Base-by-base conservation (phyloP, 2,329 filamentous ascomycete genomes). In the Cercospora zeae-maydis region DNA sequence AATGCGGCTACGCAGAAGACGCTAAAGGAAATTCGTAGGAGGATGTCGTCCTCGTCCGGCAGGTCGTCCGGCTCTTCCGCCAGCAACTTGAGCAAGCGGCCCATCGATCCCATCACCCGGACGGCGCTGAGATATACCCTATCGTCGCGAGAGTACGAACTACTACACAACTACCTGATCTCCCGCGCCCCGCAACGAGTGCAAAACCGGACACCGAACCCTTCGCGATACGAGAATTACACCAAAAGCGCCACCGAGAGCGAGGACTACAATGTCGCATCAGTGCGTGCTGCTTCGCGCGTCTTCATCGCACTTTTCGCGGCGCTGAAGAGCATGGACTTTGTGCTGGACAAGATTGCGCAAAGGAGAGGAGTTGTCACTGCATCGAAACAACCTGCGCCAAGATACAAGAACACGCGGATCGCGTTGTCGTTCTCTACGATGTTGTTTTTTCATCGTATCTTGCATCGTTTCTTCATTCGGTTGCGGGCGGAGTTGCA, bases 401-500 rank as follows among this genome's bases (percentile, higher is more conserved):
- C 68, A 16, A 66, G 64, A 49, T 69, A 72, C 66, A 82, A 88
- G 0, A 89, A 90, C 24, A 80, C 95, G 56, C 86, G 92, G 60
- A 82, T 96, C 9, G 93, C 92, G 0, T 81, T 93, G 8, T 95
- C 92, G 0, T 83, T 97, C 13, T 93, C 92, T 14, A 84, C 90
- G 2, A 92, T 97, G 66, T 83, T 98, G 19, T 86, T 98, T 47
- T 86, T 96, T 65, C 95, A 99, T 75, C 87, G 95, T 31, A 82
- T 96, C 0, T 86, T 98, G 27, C 92, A 93, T 78, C 91, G 93
- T 63, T 96, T 98, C 81, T 90, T 98, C 71, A 85, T 85, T 27
- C 86, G 91, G 30, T 80, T 98, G 47, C 88, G 93, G 53, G 82
- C 84, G 1, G 91, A 92, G 67, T 82, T 99, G 3, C 86, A 96